Base-by-base conservation (phyloP, 768 basidiomycete species). In the Russula dissimulans region DNA sequence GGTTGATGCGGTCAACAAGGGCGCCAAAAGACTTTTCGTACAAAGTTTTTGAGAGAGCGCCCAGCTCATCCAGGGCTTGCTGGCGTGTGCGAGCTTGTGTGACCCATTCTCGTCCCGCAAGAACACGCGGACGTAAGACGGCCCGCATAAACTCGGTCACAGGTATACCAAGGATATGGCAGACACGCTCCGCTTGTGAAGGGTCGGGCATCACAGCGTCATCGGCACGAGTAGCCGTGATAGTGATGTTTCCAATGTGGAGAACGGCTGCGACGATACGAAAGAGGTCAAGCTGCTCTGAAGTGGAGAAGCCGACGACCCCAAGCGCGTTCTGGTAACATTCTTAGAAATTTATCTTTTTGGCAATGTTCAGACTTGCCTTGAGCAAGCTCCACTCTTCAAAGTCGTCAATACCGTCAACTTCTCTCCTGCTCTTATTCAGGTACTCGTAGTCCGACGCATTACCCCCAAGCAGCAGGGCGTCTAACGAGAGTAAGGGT, bases 31-130 rank as follows among this genome's bases (percentile, higher is more conserved):
- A 92, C 72, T 97, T 97, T 76, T 98, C 97, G 74, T 98, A 99
- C 14, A 98, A 76, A 1, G 90, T 94, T 77, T 98, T 98, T 74
- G 91, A 92, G 7, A 98, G 76, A 0, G 95, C 84, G 0, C 84
- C 84, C 3, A 99, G 80, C 74, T 99, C 97, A 63, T 97, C 95
- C 36, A 91, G 75, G 1, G 95, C 95, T 70, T 99, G 97, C 64
- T 90, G 88, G 62, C 83, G 80, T 7, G 91, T 95, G 50, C 97
- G 79, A 8, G 93, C 89, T 68, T 98, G 95, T 0, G 90, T 86
- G 15, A 98, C 94, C 91, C 94, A 95, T 74, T 99, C 97, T 26
- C 95, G 80, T 17, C 97, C 97, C 14, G 97, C 97, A 36, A 95
- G 85, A 9, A 93, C 88, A 47, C 86, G 87, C 0, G 97, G 97